Base-by-base conservation (phyloP, 305 asterid genomes). In the Rubia occidens region DNA sequence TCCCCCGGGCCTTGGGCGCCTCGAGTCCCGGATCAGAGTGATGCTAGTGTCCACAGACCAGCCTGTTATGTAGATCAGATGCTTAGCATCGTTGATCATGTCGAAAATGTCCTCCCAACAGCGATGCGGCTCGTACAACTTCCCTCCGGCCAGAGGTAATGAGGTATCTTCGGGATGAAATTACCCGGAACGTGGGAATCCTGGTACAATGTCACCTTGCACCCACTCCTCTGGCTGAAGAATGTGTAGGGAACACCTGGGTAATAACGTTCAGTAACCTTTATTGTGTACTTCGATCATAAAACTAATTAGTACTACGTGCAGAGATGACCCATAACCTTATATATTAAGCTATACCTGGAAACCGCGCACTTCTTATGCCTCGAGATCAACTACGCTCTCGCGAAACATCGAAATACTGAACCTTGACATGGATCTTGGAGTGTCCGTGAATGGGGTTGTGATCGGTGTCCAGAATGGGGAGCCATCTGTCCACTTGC, bases 81-180 rank as follows among this genome's bases (percentile, higher is more conserved):
- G 96, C 73, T 80, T 90, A 0, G 97, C 95, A 32, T 88, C 87
- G 0, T 82, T 77, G 39, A 90, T 85, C 4, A 95, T 89, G 3
- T 90, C 96, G 24, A 90, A 90, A 49, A 87, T 78, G 58, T 88
- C 90, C 72, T 90, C 97, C 97, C 96, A 90, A 64, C 97, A 85
- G 6, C 97, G 81, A 68, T 81, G 91, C 5, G 92, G 89, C 79
- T 90, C 87, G 42, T 88, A 87, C 55, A 70, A 49, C 58, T 78
- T 81, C 15, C 95, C 96, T 2, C 90, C 97, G 6, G 87, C 74
- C 5, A 90, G 83, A 51, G 95, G n/a, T n/a, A n/a, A n/a, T n/a
- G n/a, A n/a, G n/a, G 85, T 14, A 90, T 90, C 62, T 84, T 86
- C 0, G 96, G 97, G 20, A 88, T 63, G 66, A 88, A 90, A 15